Evolutionary conservation across 371 early-diverging fungal genomes (phyloP), one percentile per base, ranked within the genome.

Genomic region (Apophysomyces sp.): DNA sequence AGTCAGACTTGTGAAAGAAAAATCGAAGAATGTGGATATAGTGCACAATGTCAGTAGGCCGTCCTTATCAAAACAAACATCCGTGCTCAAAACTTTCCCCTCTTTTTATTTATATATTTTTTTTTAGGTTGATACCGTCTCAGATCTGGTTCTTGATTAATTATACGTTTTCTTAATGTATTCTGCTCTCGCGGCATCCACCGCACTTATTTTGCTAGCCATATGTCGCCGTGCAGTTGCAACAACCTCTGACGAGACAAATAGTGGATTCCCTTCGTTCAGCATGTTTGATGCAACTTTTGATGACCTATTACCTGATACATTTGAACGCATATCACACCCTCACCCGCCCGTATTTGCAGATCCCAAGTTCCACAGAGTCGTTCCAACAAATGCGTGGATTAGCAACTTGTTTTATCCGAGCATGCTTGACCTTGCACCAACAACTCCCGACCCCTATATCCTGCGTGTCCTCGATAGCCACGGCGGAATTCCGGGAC

Each of bases 331-430:
- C 3, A 21, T 44, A 6, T 44, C 11, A 9, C 80, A 80, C 41
- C 80, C 80, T 9, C 68, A 58, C 27, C 66, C 58, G 27, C 77
- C 77, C 2, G 27, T 67, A 30, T 80, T 72, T 57, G 74, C 73
- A 4, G 67, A 73, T 26, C 16, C 58, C 29, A 29, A 62, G 1
- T 52, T 61, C 11, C 16, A 61, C 4, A 49, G 57, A 8, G 61
- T 58, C n/a, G 78, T 78, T 2, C 81, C 81, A 13, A 81, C 81
- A n/a, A 75, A 73, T 57, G 70, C 81, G 11, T 81, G 81, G 81
- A 59, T 74, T 16, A 72, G 75, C 21, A 81, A 81, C 40, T 55
- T 81, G 16, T 81, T 81, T 55, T 81, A 76, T 51, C 69, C 77
- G 8, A 81, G 81, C 60, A 59, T 52, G 1, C 21, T 73, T 8